These are phyloP conservation scores for Davidsoniella virescens DNA, from an alignment of 2,329 filamentous ascomycete genomes.

Conservation along the genomic window DNA sequence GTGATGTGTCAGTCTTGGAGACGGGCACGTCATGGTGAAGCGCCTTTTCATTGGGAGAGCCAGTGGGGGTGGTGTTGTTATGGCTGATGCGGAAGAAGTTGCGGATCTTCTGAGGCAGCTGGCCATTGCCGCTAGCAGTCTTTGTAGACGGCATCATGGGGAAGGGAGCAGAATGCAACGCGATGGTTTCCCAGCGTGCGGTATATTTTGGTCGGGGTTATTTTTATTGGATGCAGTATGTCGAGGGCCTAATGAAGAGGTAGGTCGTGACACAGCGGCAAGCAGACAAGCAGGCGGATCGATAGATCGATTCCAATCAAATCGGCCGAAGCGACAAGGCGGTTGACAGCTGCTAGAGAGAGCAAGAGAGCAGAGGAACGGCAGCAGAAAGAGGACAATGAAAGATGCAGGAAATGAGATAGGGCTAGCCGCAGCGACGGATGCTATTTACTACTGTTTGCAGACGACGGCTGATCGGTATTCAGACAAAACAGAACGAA, in stretches of 20 bases:
- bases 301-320: not conserved
- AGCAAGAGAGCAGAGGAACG: too few species aligned
- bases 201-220: slow-evolving; percentile 3
- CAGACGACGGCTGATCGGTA: not conserved
- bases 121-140: slow-evolving; percentile 34
- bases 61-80: slow-evolving; percentile 12
- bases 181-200: not conserved
- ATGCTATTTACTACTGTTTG: not conserved
- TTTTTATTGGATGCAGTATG: not conserved
- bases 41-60: slow-evolving; percentile 9
- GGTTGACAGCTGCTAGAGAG: too few species aligned
- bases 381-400: too few species aligned
- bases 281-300: not conserved
- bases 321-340: not conserved
- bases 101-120: slow-evolving; percentile 52
- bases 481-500: too few species aligned
- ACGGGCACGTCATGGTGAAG: slow-evolving; percentile 5
- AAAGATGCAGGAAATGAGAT: too few species aligned
- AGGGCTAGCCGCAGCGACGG: too few species aligned
- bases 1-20: slow-evolving; percentile 15
- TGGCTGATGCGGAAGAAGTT: slow-evolving; percentile 54
- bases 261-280: not conserved
- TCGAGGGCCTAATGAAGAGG: not conserved
- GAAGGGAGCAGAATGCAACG: not conserved
- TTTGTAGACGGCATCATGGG: slow-evolving; percentile 36